Evolutionary conservation across 805 yeast genomes (phyloP), one percentile per base, ranked within the genome.

Genomic region (Cyberlindnera petersonii): DNA sequence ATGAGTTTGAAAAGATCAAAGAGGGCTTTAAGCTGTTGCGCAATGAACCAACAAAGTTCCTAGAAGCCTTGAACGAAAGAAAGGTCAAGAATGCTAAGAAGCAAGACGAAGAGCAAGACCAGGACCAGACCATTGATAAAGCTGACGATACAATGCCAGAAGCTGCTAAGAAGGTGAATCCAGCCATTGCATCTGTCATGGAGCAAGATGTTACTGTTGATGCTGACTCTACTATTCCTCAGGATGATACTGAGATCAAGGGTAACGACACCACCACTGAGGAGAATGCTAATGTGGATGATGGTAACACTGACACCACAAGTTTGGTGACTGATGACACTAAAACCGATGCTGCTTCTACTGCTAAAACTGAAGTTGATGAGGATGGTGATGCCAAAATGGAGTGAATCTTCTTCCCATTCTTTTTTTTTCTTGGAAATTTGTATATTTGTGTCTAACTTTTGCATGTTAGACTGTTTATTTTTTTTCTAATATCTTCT

Each of bases 181-280:
- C 57, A 6, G 50, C 43, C 3, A 42, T 50, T 23, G 41, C 49
- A 9, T 42, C 58, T 10, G 53, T 53, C 8, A 24, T 49, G 15
- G 56, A 54, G 27, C 53, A 52, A 29, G 64, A 59, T 35, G 40
- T 50, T 4, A 61, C 67, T 6, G 58, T 56, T 31, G 77, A 73
- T 50, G 74, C 72, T 11, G 79, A 74, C 50, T 56, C 71, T 9
- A 72, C 77, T 2, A 60, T 70, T 14, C 70, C 68, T 20, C 75
- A 71, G 42, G 78, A 73, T 50, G 76, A 77, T 23, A 52, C 58
- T n/a, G 61, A 56, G 33, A 23, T 52, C 39, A 73, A 65, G 41
- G 74, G 65, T 11, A 58, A 59, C 38, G 63, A 59, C 35, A 58
- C 65, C 11, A 59, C 63, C 2, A 69, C 74, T 36, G 79, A 74